A percentile compares a stretch with the other conserved stretches of the same genome.
Evolutionary conservation across 345 rosid genomes (phyloP).

Genomic region (Eucalyptus guilfoylei): DNA sequence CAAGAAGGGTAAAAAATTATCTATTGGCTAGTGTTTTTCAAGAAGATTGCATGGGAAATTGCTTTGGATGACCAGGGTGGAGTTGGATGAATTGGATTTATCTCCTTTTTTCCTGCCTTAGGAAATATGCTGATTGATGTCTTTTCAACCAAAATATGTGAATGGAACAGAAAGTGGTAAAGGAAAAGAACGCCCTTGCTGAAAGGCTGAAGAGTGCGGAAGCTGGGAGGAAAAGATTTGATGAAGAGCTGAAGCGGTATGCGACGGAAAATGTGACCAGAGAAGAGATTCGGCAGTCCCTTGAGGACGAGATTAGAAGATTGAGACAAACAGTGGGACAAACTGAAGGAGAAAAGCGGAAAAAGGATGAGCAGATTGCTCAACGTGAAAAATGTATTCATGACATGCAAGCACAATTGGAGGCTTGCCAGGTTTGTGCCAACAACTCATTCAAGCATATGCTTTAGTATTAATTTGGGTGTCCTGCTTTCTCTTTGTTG

Average conservation of each 20-base stretch:
- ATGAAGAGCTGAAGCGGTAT: conserved; percentile 77
- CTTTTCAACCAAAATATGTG: not conserved
- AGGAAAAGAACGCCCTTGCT: conserved; percentile 89
- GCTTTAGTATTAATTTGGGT: not conserved
- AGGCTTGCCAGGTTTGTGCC: conserved; percentile 74
- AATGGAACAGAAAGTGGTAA: conserved; percentile 64
- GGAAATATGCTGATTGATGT: not conserved
- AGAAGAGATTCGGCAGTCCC: conserved; percentile 83
- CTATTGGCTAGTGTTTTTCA: not conserved
- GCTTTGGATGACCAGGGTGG: not conserved
- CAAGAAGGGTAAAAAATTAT: not conserved
- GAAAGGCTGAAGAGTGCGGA: conserved; percentile 88
- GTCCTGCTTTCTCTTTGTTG: not conserved
- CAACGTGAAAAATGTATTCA: conserved; percentile 92
- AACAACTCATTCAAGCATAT: not conserved
- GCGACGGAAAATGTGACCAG: conserved; percentile 80
- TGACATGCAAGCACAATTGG: conserved; percentile 82
- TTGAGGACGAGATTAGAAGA: conserved; percentile 79
- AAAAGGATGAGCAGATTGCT: conserved; percentile 88
- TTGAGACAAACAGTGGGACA: conserved; percentile 84
- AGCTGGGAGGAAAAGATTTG: conserved; percentile 84
- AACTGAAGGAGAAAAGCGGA: conserved; percentile 88
- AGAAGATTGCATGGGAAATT: not conserved
- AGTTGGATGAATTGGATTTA: not conserved
- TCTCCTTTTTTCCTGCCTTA: not conserved